A percentile compares a stretch with the other conserved stretches of the same genome.
Evolutionary conservation across 176 grass and related monocot species (phyloP).

Genomic region (bread wheat (Triticum aestivum)): DNA sequence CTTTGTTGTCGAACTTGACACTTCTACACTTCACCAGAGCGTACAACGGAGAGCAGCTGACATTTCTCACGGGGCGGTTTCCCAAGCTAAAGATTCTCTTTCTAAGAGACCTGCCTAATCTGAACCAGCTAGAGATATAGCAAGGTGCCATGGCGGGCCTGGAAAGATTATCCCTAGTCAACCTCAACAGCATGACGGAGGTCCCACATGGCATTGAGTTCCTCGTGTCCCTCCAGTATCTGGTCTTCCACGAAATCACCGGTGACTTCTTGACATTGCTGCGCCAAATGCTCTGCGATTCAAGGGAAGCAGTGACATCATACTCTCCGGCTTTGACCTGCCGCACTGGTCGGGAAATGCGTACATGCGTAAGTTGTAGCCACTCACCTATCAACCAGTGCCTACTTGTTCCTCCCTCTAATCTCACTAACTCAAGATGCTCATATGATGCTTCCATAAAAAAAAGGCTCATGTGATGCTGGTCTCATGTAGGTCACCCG

Average conservation of each 20-base stretch:
- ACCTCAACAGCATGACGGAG: neutral
- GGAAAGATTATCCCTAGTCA: neutral
- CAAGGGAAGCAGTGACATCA: no score
- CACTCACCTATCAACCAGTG: no score
- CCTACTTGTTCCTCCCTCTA: no score
- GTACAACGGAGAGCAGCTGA: neutral
- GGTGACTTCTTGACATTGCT: neutral
- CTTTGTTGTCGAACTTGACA: neutral
- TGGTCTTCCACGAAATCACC: neutral
- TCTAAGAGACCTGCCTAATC: neutral
- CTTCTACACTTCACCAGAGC: neutral
- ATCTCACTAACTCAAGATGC: no score
- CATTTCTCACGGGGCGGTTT: neutral
- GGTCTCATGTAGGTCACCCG: no score
- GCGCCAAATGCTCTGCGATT: neutral
- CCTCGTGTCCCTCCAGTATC: neutral
- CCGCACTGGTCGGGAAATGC: no score
- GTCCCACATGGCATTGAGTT: neutral
- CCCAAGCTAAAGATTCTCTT: neutral
- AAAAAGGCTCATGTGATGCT: no score
- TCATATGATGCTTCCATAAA: no score
- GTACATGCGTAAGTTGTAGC: no score
- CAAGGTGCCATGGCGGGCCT: neutral
- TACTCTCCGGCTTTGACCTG: no score
- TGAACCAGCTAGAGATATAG: neutral